Conservation (phyloP, 495 filamentous ascomycete species). For the Penicillium flavigenum region DNA sequence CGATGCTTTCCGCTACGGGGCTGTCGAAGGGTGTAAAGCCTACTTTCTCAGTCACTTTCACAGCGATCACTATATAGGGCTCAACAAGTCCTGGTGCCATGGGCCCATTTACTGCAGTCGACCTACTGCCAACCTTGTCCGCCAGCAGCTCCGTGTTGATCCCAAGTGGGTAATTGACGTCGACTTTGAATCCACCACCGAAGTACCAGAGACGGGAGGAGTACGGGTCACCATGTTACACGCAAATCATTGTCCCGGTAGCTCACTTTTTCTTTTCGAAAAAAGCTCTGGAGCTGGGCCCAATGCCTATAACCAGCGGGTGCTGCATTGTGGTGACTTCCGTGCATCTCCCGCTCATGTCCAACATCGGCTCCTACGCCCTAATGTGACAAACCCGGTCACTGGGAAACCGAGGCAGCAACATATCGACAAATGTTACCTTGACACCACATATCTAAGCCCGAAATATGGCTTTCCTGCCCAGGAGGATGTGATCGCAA, state of each 20-base stretch:
- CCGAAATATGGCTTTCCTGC: constrained; percentile 93
- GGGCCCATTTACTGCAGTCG: constrained; percentile 96
- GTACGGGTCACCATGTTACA: constrained; percentile 91
- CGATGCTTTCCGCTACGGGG: constrained; percentile 94
- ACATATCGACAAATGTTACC: constrained; percentile 88
- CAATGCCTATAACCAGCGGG: constrained; percentile 62
- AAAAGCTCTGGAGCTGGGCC: constrained; percentile 62
- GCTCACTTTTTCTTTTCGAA: constrained; percentile 90
- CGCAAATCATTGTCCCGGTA: constrained; percentile 96
- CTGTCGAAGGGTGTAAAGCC: constrained; percentile 84
- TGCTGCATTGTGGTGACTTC: constrained; percentile 96
- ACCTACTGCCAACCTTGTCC: constrained; percentile 86
- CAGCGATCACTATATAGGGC: constrained; percentile 92
- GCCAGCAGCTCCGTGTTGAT: constrained; percentile 80
- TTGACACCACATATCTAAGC: constrained; percentile 96
- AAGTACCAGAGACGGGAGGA: constrained; percentile 76
- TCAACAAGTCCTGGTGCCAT: constrained; percentile 85
- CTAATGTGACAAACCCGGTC: constrained; percentile 65
- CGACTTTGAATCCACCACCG: constrained; percentile 78
- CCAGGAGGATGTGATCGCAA: constrained; percentile 78
- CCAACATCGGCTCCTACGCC: constrained; percentile 73
- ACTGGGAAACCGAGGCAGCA: constrained; percentile 74
- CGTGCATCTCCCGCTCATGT: constrained; percentile 86
- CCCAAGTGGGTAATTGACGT: constrained; percentile 82
- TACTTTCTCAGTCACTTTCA: constrained; percentile 99